Evolutionary conservation across 768 basidiomycete genomes (phyloP).

Genomic region (Lactarius hengduanensis): DNA sequence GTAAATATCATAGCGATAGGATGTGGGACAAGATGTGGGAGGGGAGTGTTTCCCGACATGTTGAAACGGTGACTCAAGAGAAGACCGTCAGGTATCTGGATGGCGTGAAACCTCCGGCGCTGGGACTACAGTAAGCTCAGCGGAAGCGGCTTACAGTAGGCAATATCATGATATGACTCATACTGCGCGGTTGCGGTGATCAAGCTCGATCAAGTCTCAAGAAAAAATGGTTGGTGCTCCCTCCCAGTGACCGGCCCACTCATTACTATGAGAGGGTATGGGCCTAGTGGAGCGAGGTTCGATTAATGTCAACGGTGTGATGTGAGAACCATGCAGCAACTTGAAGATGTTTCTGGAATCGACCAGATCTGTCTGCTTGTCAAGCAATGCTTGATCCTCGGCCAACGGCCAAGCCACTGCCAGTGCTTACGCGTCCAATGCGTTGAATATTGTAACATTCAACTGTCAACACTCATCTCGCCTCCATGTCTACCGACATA

Average conservation of each 20-base stretch:
- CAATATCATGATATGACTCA: background rate
- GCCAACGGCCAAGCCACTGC: background rate
- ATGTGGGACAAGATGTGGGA: background rate
- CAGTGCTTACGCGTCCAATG: background rate
- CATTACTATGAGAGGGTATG: background rate
- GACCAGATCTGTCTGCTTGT: background rate
- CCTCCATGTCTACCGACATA: constrained; percentile 47
- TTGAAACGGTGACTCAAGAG: background rate
- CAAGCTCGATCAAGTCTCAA: background rate
- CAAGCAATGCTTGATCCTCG: background rate
- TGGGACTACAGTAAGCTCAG: background rate
- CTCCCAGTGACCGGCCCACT: background rate
- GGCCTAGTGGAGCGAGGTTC: background rate
- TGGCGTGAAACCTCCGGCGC: background rate
- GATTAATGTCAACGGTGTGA: background rate
- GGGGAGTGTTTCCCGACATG: background rate
- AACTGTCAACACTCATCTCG: background rate
- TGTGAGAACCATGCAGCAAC: background rate
- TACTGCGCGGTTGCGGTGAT: background rate
- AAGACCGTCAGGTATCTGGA: background rate
- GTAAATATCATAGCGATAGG: background rate
- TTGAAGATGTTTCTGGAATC: background rate
- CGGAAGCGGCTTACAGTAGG: too few relatives aligned
- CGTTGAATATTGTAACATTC: background rate
- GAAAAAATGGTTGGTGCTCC: background rate